Base-by-base conservation (phyloP, 2,329 filamentous ascomycete genomes). In the Arthrocladium fulminans region DNA sequence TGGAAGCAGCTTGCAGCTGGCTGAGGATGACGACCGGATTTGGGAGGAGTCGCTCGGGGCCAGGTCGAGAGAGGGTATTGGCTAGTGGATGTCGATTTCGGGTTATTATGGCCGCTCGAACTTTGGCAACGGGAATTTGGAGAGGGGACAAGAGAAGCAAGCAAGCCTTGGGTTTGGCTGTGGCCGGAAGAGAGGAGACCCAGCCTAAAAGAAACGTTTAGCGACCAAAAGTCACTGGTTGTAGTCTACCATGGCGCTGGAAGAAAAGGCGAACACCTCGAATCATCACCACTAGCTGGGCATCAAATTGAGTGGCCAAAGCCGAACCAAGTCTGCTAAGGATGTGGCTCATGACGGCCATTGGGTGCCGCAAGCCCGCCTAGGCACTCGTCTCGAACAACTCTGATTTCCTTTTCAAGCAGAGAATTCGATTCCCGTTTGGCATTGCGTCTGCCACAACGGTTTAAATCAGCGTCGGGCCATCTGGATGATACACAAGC, bases 151-250 rank as follows among this genome's bases (percentile, higher is more conserved):
- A 32, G 27, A 15, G 23, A 45, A 12, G 25, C n/a, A 22, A 15
- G 15, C 17, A 27, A 45, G 41, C 25, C 41, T 32, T 25, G 20
- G 24, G 23, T n/a, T 25, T 13, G 17, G 27, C 13, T 23, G 25
- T 13, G 25, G 43, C 29, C 29, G 30, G 17, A n/a, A n/a, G 43
- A 37, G 27, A 23, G 24, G 29, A 7, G 43, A 7, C 13, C n/a
- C 17, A 43, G 22, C 43, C 32, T 35, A 37, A 25, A 35, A 46
- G 43, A 46, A 46, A 46, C 24, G 7, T 25, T 46, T 35, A 46
- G 43, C 43, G 43, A 46, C 32, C 22, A 8, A 44, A 20, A 20
- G 41, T 32, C 25, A 44, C 41, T 44, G 39, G 22, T 23, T 25
- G 37, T 12, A 23, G 37, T n/a, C 37, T 40, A n/a, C 3, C 5